Evolutionary conservation across 2,329 filamentous ascomycete species (phyloP), one percentile per base, ranked within the genome.

Genomic region (Aspergillus ochraceus): DNA sequence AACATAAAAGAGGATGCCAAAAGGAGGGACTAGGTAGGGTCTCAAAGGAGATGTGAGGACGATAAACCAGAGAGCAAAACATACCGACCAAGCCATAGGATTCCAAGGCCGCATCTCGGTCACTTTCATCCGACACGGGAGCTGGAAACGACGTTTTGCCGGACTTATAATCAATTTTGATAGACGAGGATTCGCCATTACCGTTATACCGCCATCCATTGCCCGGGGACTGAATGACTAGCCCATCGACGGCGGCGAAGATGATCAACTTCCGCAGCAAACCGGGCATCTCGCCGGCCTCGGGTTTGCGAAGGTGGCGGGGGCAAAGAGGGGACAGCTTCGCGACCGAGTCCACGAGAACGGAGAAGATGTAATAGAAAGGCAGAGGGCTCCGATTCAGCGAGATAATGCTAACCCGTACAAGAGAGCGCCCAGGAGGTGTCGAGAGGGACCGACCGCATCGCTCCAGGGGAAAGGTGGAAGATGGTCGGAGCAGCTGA

Each of bases 181-280:
- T 81, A 22, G 87, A 81, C 60, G 83, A 80, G 45, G 81, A 76
- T 59, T 73, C 85, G 83, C 70, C 87, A 84, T 60, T 70, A 26
- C 69, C 86, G 74, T 66, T 80, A 72, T 70, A 67, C 51, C 75
- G 74, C 55, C 70, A 65, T 51, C 71, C 71, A 63, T 69, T 87
- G 19, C 85, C 82, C 30, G 90, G 79, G 26, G 90, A 88, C 70
- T 95, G 91, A 49, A 97, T 83, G 64, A 96, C 81, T 55, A 97
- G 83, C 59, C 92, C 92, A 71, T 97, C 92, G 56, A 89, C 86
- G 26, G 91, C 88, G 57, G 92, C 91, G 76, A 89, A 89, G 66
- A 97, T 86, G 65, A 92, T 74, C 57, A 96, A 79, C 77, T 95
- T 96, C 73, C 90, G 89, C 60, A 90, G 87, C 61, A 96, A 80